phyloP scores from a whole-genome alignment of 176 grass and related monocot genomes.

The Raddia distichophylla region DNA sequence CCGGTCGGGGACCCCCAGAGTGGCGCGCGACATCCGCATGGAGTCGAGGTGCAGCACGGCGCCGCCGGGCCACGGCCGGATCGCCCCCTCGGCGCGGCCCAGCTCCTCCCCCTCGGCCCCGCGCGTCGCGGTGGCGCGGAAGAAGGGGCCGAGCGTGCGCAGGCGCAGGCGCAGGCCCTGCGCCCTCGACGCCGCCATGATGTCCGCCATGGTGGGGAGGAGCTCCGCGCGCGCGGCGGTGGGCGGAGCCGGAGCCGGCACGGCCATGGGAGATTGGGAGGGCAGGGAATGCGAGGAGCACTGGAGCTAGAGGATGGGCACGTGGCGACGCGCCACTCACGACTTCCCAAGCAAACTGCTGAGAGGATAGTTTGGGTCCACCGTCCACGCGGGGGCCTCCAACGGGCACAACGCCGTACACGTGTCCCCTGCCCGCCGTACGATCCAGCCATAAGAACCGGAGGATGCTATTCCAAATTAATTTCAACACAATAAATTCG shows the following conservation, averaged over 20 bases:
- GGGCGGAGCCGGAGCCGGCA: neutral
- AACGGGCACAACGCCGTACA: too few species aligned
- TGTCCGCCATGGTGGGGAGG: constrained; percentile 74
- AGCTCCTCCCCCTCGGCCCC: constrained; percentile 41
- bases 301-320: neutral
- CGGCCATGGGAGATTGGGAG: constrained; percentile 11
- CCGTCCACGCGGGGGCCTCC: too few species aligned
- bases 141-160: constrained; percentile 70
- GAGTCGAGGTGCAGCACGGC: constrained; percentile 79
- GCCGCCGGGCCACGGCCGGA: constrained; percentile 66
- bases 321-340: neutral
- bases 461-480: too few species aligned
- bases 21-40: constrained; percentile 71
- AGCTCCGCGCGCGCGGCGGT: constrained; percentile 5
- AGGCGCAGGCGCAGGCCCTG: constrained; percentile 68
- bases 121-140: constrained; percentile 53
- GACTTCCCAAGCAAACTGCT: neutral
- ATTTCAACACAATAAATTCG: too few species aligned
- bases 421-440: too few species aligned
- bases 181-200: constrained; percentile 57
- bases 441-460: too few species aligned
- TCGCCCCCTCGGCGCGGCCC: constrained; percentile 70
- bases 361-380: neutral
- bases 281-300: neutral
- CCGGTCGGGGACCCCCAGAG: constrained; percentile 50